Percentiles rank a stretch among this genome's conserved stretches.
These are phyloP conservation scores for Solanum paucissectum DNA, from an alignment of 257 asterid genomes.

Conservation along the genomic window DNA sequence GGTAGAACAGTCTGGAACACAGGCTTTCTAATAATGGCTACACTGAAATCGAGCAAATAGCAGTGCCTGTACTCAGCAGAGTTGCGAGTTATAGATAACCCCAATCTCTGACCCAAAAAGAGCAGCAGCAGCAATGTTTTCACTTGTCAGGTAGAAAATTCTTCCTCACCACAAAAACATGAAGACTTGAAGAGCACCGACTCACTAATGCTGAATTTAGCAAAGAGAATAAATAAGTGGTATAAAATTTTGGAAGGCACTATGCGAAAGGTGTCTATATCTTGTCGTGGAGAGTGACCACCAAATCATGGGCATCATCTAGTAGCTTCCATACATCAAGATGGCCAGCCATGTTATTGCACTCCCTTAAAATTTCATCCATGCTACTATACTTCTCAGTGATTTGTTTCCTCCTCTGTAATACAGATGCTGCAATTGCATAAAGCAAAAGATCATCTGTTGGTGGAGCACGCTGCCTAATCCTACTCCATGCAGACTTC, in stretches of 20 bases:
- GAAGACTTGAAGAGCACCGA: background rate
- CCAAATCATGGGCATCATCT: slow-evolving; percentile 84
- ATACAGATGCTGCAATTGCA: slow-evolving; percentile 77
- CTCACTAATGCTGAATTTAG: background rate
- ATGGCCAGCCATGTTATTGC: slow-evolving; percentile 81
- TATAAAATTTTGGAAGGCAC: background rate
- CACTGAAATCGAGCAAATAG: background rate
- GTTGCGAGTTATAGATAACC: background rate
- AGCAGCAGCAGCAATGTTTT: background rate
- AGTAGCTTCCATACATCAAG: slow-evolving; percentile 80
- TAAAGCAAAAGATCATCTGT: slow-evolving; percentile 73
- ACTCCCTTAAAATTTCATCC: slow-evolving; percentile 86
- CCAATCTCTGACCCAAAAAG: background rate
- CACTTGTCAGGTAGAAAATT: background rate
- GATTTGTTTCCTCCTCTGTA: slow-evolving; percentile 71
- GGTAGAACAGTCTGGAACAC: background rate
- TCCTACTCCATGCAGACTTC: slow-evolving; percentile 54
- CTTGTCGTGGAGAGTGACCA: slow-evolving; percentile 68
- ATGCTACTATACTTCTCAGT: slow-evolving; percentile 72
- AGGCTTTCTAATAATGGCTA: background rate
- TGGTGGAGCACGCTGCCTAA: slow-evolving; percentile 71
- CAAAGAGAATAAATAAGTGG: background rate
- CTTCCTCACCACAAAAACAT: background rate
- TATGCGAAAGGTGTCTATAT: slow-evolving; percentile 19
- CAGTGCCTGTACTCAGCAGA: background rate